A percentile compares a stretch with the other conserved stretches of the same genome.
These are phyloP conservation scores for Xylariaceae sp. DNA, from an alignment of 2,329 filamentous ascomycete genomes.

Conservation along the genomic window DNA sequence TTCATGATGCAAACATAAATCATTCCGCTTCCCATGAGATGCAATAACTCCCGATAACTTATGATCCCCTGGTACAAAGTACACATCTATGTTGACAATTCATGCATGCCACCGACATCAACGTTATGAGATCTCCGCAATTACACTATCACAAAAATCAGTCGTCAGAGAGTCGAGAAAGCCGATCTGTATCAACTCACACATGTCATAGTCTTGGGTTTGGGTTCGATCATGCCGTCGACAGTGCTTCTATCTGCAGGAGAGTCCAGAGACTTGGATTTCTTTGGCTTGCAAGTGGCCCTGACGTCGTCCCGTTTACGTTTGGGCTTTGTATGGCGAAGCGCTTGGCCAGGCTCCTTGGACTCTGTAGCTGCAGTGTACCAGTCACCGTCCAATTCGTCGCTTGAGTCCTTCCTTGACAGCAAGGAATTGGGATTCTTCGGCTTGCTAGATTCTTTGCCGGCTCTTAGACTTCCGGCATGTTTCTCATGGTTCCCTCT, in stretches of 20 bases:
- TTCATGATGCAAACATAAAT: background rate
- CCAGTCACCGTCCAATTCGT: slow-evolving; percentile 8
- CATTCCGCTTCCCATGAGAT: background rate
- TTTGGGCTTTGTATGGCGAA: slow-evolving; percentile 13
- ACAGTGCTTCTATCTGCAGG: background rate
- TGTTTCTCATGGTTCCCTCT: slow-evolving; percentile 51
- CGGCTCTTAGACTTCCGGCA: slow-evolving; percentile 30
- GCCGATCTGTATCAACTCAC: slow-evolving; percentile 10
- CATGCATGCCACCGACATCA: slow-evolving; percentile 5
- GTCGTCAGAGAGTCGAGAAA: slow-evolving; percentile 1
- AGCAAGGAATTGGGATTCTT: slow-evolving; percentile 33
- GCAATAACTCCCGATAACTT: background rate
- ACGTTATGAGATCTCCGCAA: slow-evolving; percentile 14
- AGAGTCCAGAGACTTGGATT: slow-evolving; percentile 2
- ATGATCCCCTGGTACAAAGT: slow-evolving; percentile 12
- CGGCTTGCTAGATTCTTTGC: slow-evolving; percentile 55
- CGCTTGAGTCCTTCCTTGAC: slow-evolving; percentile 8
- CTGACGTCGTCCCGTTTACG: slow-evolving; percentile 24
- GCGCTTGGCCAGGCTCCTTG: background rate
- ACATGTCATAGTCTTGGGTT: slow-evolving; percentile 8
- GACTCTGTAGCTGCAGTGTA: too few relatives aligned
- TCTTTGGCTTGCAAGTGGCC: slow-evolving; percentile 16
- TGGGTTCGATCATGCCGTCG: background rate
- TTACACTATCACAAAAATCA: slow-evolving; percentile 13
- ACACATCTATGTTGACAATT: slow-evolving; percentile 22